Evolutionary conservation across 805 yeast species (phyloP), one percentile per base, ranked within the genome.

Genomic region (Phaffomyces opuntiae): DNA sequence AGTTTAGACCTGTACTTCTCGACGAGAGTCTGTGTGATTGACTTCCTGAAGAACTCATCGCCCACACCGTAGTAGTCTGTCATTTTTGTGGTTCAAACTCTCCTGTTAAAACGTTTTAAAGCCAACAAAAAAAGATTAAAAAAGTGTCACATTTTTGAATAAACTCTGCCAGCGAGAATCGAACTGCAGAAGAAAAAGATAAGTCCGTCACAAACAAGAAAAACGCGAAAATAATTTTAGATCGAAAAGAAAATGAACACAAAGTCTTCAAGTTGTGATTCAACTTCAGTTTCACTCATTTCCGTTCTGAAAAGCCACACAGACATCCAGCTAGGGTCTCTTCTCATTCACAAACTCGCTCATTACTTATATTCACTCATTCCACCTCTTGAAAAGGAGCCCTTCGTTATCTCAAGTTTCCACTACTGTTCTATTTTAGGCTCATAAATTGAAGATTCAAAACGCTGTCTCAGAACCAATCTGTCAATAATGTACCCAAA

Each of bases 21-120:
- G 11, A 54, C 49, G 24, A 54, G 26, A 19, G 44, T 43, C 49
- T 54, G 53, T 7, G 56, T 54, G 29, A 54, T 49, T 7, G 57
- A 53, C 37, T 21, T 35, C 36, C 31, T 43, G 7, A 36, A 16
- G 1, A 32, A n/a, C 11, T 47, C 25, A n/a, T 47, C 52, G 9
- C 39, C 35, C 12, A 49, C 11, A 0, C 52, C 52, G 27, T 49
- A 49, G 39, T 47, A 49, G 31, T 49, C 52, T n/a, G 52, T 25
- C 52, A 49, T 49, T 2, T 7, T 13, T 14, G 35, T 14, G 34
- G 13, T 11, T 14, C 29, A 4, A 27, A 27, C 12, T 27, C 11
- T 27, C 11, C 31, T 29, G 19, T 29, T 9, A 6, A 11, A 11
- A 29, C 14, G 11, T 5, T 11, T 12, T 29, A 21, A 21, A 6